phyloP scores from a whole-genome alignment of 805 yeast species.

The Tetrapisispora nanseiensis region DNA sequence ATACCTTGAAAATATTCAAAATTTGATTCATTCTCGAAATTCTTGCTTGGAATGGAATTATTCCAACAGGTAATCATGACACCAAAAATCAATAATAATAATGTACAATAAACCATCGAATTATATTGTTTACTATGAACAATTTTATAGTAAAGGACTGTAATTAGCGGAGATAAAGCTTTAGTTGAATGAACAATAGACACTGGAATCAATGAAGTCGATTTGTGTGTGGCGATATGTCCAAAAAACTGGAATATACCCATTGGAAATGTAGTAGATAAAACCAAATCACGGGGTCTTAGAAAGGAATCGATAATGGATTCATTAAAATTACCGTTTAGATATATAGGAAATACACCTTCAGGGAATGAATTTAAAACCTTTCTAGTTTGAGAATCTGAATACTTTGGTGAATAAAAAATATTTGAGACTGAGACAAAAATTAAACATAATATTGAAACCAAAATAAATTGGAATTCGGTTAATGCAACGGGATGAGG shows the following conservation, averaged over 20 bases:
- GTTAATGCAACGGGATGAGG: conserved; percentile 83
- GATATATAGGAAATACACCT: conserved; percentile 28
- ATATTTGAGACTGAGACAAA: conserved; percentile 35
- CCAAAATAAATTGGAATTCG: conserved; percentile 73
- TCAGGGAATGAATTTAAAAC: conserved; percentile 22
- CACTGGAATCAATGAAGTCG: conserved; percentile 90
- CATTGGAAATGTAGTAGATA: conserved; percentile 79
- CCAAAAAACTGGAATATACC: conserved; percentile 90
- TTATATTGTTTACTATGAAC: conserved; percentile 51
- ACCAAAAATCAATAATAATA: conserved; percentile 71
- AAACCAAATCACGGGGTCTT: conserved; percentile 42
- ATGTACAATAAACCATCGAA: conserved; percentile 60
- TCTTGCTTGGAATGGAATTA: not conserved
- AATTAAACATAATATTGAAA: conserved; percentile 48
- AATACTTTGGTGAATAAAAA: conserved; percentile 34
- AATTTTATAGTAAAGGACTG: conserved; percentile 68
- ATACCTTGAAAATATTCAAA: conserved; percentile 23
- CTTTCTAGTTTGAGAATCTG: conserved; percentile 9
- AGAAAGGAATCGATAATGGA: conserved; percentile 35
- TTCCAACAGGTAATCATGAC: conserved; percentile 72
- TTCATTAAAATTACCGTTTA: conserved; percentile 25
- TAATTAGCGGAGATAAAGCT: conserved; percentile 81
- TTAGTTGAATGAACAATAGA: conserved; percentile 90
- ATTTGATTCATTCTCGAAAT: not conserved
- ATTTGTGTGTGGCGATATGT: conserved; percentile 82